Percentiles rank a stretch among this genome's conserved stretches.
phyloP scores from a whole-genome alignment of 257 asterid species.

The Craterostigma plantagineum region DNA sequence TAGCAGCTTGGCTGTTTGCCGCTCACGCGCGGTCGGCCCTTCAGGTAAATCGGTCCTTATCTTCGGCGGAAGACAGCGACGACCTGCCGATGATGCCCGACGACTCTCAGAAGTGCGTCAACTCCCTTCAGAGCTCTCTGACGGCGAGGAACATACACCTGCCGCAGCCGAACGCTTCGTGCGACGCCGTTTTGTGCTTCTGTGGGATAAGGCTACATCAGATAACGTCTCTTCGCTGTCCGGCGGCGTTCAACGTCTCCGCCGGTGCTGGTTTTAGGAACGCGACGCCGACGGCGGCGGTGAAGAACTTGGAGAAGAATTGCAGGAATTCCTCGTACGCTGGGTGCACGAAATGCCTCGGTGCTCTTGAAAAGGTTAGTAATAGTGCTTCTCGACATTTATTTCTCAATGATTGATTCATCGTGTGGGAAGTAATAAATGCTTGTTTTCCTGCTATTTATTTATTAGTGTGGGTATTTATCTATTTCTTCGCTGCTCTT shows the following conservation, averaged over 20 bases:
- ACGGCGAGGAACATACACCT: slow-evolving; percentile 41
- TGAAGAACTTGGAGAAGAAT: slow-evolving; percentile 53
- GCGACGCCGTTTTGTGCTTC: slow-evolving; percentile 91
- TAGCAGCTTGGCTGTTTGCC: slow-evolving; percentile 95
- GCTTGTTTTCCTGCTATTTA: slow-evolving; percentile 3
- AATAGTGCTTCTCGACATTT: slow-evolving; percentile 10
- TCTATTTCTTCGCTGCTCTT: no score
- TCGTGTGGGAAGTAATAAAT: background rate
- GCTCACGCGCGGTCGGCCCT: slow-evolving; percentile 90
- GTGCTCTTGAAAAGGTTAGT: slow-evolving; percentile 75
- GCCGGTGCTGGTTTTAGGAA: slow-evolving; percentile 17
- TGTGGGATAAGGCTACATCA: slow-evolving; percentile 91
- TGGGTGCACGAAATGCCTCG: slow-evolving; percentile 81
- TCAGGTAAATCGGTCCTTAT: slow-evolving; percentile 16
- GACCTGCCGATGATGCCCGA: slow-evolving; percentile 91
- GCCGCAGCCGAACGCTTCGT: slow-evolving; percentile 65
- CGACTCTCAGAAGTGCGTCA: slow-evolving; percentile 85
- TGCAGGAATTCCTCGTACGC: slow-evolving; percentile 66
- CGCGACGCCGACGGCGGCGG: slow-evolving; percentile 83
- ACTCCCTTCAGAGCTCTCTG: slow-evolving; percentile 61
- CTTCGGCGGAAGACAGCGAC: slow-evolving; percentile 34
- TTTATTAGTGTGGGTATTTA: background rate
- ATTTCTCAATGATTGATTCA: slow-evolving; percentile 15
- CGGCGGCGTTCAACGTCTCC: slow-evolving; percentile 67
- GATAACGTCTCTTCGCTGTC: slow-evolving; percentile 55